Percentiles rank a stretch among this genome's conserved stretches.
phyloP scores from a whole-genome alignment of 2,329 filamentous ascomycete genomes.

The Celoporthe dispersa region DNA sequence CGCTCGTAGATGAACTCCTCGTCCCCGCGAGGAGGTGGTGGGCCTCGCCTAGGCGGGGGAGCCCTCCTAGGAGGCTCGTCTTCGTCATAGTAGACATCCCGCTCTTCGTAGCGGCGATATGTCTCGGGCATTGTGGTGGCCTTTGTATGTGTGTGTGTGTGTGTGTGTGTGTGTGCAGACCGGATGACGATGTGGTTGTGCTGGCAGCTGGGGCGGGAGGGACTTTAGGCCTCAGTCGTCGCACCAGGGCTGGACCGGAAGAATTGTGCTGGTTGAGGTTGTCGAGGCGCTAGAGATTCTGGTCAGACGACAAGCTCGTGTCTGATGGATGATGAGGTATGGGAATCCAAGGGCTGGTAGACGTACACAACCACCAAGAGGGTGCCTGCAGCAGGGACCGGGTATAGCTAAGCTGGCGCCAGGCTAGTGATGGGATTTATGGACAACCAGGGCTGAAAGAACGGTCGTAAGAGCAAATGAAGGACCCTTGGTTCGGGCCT shows the following conservation, averaged over 20 bases:
- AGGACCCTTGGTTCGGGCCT: background rate
- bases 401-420: background rate
- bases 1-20: conserved; percentile 30
- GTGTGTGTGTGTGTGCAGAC: background rate
- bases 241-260: background rate
- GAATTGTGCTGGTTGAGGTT: background rate
- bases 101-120: conserved; percentile 47
- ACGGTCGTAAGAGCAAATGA: background rate
- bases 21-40: conserved; percentile 26
- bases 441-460: background rate
- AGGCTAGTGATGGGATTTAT: conserved; percentile 1
- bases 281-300: background rate
- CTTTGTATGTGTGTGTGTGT: conserved; percentile 12
- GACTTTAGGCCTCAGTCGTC: conserved; percentile 3
- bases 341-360: background rate
- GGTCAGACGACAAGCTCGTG: conserved; percentile 4
- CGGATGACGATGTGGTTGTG: background rate
- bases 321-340: background rate
- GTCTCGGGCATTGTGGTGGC: conserved; percentile 34
- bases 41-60: conserved; percentile 20
- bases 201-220: conserved; percentile 14
- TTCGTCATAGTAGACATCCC: conserved; percentile 49
- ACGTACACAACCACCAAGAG: too few species aligned
- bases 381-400: background rate
- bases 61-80: conserved; percentile 30